Base-by-base conservation (phyloP, 495 filamentous ascomycete genomes). In the Lophium mytilinum region DNA sequence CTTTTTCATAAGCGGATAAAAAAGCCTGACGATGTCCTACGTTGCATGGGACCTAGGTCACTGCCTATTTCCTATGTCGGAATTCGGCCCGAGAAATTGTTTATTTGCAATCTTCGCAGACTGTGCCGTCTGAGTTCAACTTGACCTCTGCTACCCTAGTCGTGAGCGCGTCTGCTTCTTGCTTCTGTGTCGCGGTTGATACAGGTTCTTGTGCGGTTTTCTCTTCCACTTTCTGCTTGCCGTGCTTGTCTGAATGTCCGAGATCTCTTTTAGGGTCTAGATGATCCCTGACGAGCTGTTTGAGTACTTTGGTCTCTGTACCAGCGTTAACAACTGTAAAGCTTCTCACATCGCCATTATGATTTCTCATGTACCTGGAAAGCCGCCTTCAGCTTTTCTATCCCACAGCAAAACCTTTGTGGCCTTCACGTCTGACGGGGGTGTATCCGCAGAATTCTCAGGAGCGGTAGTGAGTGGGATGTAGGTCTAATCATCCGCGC, bases 371-470 rank as follows among this genome's bases (percentile, higher is more conserved):
- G 61, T 79, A 85, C 87, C 87, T 55, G 93, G 93, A 73, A 98
- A 98, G 0, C 93, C 93, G 33, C 89, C 88, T 67, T 96, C 83
- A 5, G 64, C 61, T 71, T 95, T 96, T 54, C 92, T 81, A 75
- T 96, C 90, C 93, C 93, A 98, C 21, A 98, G 72, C 2, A 84
- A 60, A 37, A 69, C 75, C 45, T 75, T 74, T 61, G 74, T 64
- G n/a, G 68, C 50, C 37, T 70, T 66, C 50, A 64, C 24, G 48
- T 64, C 41, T 35, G 7, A 30, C 35, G 17, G 15, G 3, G 34
- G 18, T 9, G 10, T 4, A 21, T 21, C 35, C 10, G 9, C 36
- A 19, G 41, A 50, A 42, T 10, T 14, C 7, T 52, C 34, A 36
- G 7, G 34, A 8, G 15, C 14, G n/a, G 14, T 17, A 49, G 19